Percentiles rank a stretch among this genome's conserved stretches.
These are phyloP conservation scores for Millerago galiae DNA, from an alignment of 805 yeast species.

Conservation along the genomic window DNA sequence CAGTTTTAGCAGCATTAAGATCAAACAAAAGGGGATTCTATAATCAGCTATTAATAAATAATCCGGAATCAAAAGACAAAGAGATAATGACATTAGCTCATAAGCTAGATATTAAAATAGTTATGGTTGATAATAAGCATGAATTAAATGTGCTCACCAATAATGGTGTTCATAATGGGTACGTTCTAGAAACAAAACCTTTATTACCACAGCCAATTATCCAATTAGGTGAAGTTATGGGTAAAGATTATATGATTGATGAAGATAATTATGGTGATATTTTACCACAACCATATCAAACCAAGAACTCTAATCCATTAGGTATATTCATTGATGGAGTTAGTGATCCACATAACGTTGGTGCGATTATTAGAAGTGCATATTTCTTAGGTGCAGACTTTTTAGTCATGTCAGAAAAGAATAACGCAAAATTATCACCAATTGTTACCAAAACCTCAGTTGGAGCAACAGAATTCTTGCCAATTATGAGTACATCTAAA, in stretches of 20 bases:
- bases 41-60: conserved; percentile 45
- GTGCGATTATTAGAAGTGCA: conserved; percentile 76
- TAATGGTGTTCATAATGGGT: conserved; percentile 76
- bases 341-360: conserved; percentile 83
- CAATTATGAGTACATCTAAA: conserved; percentile 49
- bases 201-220: conserved; percentile 29
- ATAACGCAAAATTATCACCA: conserved; percentile 72
- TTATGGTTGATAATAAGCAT: conserved; percentile 25
- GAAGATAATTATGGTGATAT: conserved; percentile 24
- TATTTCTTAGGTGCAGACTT: conserved; percentile 81
- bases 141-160: conserved; percentile 55
- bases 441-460: conserved; percentile 75
- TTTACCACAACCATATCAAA: conserved; percentile 14
- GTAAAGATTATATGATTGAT: conserved; percentile 12
- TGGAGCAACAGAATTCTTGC: conserved; percentile 75
- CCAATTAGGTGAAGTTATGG: conserved; percentile 19
- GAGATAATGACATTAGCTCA: conserved; percentile 44
- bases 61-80: conserved; percentile 27
- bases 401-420: conserved; percentile 58
- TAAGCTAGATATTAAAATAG: conserved; percentile 19
- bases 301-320: conserved; percentile 42
- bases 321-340: conserved; percentile 75
- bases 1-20: conserved; percentile 65
- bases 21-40: conserved; percentile 48
- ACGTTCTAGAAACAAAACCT: conserved; percentile 62